Evolutionary conservation across 768 basidiomycete genomes (phyloP).

Genomic region (Mycena indigotica): DNA sequence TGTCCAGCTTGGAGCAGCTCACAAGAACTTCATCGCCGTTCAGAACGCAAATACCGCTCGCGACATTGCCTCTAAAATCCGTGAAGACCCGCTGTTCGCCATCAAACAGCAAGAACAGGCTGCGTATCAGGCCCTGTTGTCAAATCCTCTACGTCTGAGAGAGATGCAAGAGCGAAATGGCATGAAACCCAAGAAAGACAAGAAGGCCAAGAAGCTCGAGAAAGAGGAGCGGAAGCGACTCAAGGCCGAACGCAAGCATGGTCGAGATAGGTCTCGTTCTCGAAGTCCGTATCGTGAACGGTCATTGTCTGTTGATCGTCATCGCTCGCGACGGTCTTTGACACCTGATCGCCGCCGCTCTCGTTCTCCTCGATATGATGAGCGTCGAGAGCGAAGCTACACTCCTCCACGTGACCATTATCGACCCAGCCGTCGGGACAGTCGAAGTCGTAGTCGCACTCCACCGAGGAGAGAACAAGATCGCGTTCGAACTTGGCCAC

Average conservation of each 20-base stretch:
- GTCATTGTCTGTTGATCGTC: constrained; percentile 34
- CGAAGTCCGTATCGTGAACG: constrained; percentile 26
- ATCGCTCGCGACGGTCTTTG: constrained; percentile 46
- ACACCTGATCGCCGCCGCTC: constrained; percentile 46
- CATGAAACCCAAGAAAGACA: constrained; percentile 79
- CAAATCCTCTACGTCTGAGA: constrained; percentile 82
- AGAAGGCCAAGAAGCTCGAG: constrained; percentile 59
- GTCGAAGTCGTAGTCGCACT: constrained; percentile 33
- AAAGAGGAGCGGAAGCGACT: constrained; percentile 49
- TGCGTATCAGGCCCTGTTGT: constrained; percentile 81
- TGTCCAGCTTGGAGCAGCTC: constrained; percentile 73
- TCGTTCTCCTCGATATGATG: constrained; percentile 32
- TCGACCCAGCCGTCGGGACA: constrained; percentile 32
- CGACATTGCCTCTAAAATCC: constrained; percentile 90
- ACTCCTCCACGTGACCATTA: constrained; percentile 37
- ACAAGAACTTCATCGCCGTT: constrained; percentile 91
- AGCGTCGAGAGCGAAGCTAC: constrained; percentile 26
- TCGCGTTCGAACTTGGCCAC: constrained; percentile 44
- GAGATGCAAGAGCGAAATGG: constrained; percentile 82
- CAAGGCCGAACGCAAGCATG: constrained; percentile 41
- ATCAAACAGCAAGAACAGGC: constrained; percentile 99
- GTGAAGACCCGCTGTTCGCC: constrained; percentile 94
- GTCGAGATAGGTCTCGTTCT: constrained; percentile 29
- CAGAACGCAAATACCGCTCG: constrained; percentile 91
- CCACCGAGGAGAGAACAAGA: constrained; percentile 32